Evolutionary conservation across 139 green algal genomes (phyloP).

Genomic region (Auxenochlorella pyrenoidosa): DNA sequence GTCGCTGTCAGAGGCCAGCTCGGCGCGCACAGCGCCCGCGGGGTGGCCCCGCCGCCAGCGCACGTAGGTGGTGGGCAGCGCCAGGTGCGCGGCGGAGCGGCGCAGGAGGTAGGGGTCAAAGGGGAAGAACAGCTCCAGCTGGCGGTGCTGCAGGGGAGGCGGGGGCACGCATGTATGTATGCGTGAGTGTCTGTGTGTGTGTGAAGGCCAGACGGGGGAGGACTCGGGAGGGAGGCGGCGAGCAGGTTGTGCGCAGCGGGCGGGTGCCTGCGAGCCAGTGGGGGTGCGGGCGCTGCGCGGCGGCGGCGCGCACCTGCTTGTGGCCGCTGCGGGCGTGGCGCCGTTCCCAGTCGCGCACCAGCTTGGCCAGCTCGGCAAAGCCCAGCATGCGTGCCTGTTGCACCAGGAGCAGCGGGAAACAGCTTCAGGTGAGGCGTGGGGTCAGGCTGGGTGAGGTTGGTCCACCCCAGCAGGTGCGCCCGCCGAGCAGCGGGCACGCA

Average conservation of each 20-base stretch:
- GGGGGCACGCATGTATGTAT: too few relatives aligned
- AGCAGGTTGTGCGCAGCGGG: too few relatives aligned
- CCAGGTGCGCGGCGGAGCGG: conserved; percentile 67
- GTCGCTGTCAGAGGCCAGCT: conserved; percentile 26
- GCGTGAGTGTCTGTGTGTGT: too few relatives aligned
- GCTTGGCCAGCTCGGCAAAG: conserved; percentile 46
- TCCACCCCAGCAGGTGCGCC: neutral
- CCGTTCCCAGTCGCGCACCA: conserved; percentile 43
- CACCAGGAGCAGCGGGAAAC: too few relatives aligned
- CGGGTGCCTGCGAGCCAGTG: neutral
- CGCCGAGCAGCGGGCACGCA: neutral
- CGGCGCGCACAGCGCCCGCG: conserved; percentile 33
- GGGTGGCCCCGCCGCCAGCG: conserved; percentile 45
- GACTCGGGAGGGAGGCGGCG: neutral
- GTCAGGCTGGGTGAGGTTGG: too few relatives aligned
- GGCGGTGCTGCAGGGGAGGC: neutral
- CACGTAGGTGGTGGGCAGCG: conserved; percentile 67
- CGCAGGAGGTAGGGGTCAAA: conserved; percentile 95
- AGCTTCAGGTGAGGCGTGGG: too few relatives aligned
- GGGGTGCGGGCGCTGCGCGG: neutral
- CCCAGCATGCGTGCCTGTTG: conserved; percentile 54
- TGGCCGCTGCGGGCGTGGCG: conserved; percentile 10
- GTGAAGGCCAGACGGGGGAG: too few relatives aligned
- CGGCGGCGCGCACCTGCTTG: neutral
- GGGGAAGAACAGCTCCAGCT: conserved; percentile 77